A percentile compares a stretch with the other conserved stretches of the same genome.
Conservation (phyloP, 2,329 filamentous ascomycete genomes). For the Monosporascus sp. region DNA sequence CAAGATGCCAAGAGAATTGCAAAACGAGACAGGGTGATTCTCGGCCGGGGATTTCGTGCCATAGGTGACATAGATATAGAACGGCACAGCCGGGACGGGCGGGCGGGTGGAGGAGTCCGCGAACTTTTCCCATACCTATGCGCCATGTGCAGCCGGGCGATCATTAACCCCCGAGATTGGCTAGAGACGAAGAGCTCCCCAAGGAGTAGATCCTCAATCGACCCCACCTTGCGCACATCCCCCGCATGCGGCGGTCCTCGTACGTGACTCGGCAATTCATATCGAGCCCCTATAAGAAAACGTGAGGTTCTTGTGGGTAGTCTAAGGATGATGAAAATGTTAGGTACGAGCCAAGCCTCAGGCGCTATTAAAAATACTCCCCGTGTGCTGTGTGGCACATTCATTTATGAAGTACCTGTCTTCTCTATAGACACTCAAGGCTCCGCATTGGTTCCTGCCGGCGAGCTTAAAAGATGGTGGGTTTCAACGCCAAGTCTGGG, state of each 20-base stretch:
- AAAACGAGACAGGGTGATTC: background rate
- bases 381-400: no score
- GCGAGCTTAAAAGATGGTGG: no score
- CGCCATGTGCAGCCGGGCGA: constrained; percentile 5
- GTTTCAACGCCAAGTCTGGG: no score
- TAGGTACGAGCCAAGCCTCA: no score
- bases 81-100: constrained; percentile 12
- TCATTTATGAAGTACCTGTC: no score
- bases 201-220: background rate
- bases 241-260: background rate
- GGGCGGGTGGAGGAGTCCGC: constrained; percentile 24
- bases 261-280: background rate
- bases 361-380: no score
- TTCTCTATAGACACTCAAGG: no score
- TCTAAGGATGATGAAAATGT: no score
- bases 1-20: background rate
- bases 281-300: background rate
- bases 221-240: background rate
- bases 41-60: background rate
- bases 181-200: background rate
- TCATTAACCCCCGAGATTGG: constrained; percentile 12
- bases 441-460: no score
- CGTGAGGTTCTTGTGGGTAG: background rate
- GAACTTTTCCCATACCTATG: background rate
- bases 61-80: constrained; percentile 4